Percentiles rank a stretch among this genome's conserved stretches.
Conservation (phyloP, 768 basidiomycete genomes). For the Hericium erinaceus region DNA sequence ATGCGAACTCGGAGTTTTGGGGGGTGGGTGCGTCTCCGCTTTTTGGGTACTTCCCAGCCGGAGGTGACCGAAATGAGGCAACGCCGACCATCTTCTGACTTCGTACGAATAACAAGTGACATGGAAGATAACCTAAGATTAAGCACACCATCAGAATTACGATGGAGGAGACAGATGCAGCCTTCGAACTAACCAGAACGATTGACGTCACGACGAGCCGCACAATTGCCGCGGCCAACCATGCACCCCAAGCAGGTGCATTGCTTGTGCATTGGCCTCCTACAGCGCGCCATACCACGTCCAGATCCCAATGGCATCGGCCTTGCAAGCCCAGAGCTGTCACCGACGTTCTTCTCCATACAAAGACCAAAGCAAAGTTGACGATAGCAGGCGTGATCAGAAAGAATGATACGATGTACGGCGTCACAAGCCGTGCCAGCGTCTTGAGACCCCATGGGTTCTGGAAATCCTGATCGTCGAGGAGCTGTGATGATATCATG, state of each 20-base stretch:
- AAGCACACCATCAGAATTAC: background rate
- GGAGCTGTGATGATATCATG: constrained; percentile 26
- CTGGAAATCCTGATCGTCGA: constrained; percentile 20
- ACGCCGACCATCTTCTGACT: background rate
- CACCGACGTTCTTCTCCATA: constrained; percentile 38
- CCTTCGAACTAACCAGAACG: constrained; percentile 38
- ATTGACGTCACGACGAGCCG: constrained; percentile 45
- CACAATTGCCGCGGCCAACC: constrained; percentile 43
- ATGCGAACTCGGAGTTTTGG: background rate
- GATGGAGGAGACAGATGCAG: background rate
- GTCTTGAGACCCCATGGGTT: constrained; percentile 23
- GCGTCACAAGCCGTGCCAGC: constrained; percentile 30
- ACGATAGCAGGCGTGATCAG: constrained; percentile 43
- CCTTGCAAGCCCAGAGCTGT: constrained; percentile 26
- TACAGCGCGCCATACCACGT: constrained; percentile 51
- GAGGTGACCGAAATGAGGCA: background rate
- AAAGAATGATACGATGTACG: constrained; percentile 28
- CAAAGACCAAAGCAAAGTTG: constrained; percentile 45
- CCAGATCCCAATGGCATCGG: constrained; percentile 58
- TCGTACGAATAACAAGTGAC: background rate
- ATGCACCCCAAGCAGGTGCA: constrained; percentile 38
- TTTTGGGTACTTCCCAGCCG: background rate
- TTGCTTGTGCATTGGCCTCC: constrained; percentile 19
- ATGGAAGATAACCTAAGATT: constrained; percentile 1
- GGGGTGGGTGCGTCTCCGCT: background rate